Evolutionary conservation across 75 land plant genomes (phyloP).

Genomic region (Picea sitchensis): DNA sequence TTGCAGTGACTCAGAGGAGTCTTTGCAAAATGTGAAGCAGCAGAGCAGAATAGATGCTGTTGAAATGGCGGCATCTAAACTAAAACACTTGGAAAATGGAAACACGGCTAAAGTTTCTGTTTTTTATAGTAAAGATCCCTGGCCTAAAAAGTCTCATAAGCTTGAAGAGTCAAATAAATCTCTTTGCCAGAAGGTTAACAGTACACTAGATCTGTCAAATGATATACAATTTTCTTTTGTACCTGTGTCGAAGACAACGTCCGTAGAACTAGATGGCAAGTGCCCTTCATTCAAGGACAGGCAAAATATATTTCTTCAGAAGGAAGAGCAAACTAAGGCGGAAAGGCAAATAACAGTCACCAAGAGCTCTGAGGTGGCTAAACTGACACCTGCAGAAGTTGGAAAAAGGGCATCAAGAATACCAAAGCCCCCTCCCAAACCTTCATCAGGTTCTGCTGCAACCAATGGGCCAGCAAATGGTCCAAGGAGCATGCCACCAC

Average conservation of each 20-base stretch:
- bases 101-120: slow-evolving; percentile 3
- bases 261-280: slow-evolving; percentile 19
- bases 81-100: slow-evolving; percentile 26
- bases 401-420: slow-evolving; percentile 58
- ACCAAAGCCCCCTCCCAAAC: slow-evolving; percentile 82
- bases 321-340: slow-evolving; percentile 34
- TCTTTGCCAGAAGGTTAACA: not conserved
- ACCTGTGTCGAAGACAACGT: slow-evolving; percentile 21
- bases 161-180: not conserved
- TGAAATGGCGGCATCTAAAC: slow-evolving; percentile 29
- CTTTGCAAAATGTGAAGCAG: slow-evolving; percentile 16
- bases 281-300: slow-evolving; percentile 27
- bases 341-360: slow-evolving; percentile 19
- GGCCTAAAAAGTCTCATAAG: not conserved
- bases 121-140: not conserved
- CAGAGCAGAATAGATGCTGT: slow-evolving; percentile 48
- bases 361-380: slow-evolving; percentile 21
- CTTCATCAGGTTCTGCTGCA: slow-evolving; percentile 20
- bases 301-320: slow-evolving; percentile 34
- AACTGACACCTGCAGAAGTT: slow-evolving; percentile 22
- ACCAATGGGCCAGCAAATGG: not conserved
- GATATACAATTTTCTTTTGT: slow-evolving; percentile 33
- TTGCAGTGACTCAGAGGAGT: slow-evolving; percentile 39
- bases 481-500: slow-evolving; percentile 2
- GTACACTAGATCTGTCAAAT: not conserved